phyloP scores from a whole-genome alignment of 139 green algal genomes.

The Volvox reticuliferus region DNA sequence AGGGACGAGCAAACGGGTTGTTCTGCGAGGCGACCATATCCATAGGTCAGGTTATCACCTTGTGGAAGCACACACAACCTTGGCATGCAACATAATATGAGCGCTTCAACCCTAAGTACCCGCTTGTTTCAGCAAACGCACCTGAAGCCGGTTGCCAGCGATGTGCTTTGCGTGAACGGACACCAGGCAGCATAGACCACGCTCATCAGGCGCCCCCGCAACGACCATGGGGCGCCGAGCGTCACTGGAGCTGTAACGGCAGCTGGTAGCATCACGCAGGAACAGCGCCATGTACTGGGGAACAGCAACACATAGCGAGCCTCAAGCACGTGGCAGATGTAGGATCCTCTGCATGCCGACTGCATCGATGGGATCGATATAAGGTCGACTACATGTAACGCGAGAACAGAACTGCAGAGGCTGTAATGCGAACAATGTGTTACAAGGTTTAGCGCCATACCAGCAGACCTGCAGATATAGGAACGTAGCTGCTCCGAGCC shows the following conservation, averaged over 20 bases:
- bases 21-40: slow-evolving; percentile 36
- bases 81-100: not conserved
- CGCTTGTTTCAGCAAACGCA: too few species aligned
- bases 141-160: slow-evolving; percentile 53
- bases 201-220: slow-evolving; percentile 52
- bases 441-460: too few species aligned
- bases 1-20: slow-evolving; percentile 55
- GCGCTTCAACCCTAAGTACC: too few species aligned
- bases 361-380: not conserved
- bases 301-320: not conserved
- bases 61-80: not conserved
- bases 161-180: slow-evolving; percentile 53
- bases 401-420: too few species aligned
- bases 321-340: too few species aligned
- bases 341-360: too few species aligned
- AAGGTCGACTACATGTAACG: too few species aligned
- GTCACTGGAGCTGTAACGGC: slow-evolving; percentile 18
- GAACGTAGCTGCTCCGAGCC: not conserved
- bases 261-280: slow-evolving; percentile 47
- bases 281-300: slow-evolving; percentile 48
- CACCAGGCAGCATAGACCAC: slow-evolving; percentile 55
- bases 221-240: slow-evolving; percentile 50
- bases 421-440: too few species aligned
- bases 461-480: too few species aligned
- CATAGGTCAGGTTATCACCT: not conserved